Conservation (phyloP, 2,329 filamentous ascomycete genomes). For the Drechslera avenae region DNA sequence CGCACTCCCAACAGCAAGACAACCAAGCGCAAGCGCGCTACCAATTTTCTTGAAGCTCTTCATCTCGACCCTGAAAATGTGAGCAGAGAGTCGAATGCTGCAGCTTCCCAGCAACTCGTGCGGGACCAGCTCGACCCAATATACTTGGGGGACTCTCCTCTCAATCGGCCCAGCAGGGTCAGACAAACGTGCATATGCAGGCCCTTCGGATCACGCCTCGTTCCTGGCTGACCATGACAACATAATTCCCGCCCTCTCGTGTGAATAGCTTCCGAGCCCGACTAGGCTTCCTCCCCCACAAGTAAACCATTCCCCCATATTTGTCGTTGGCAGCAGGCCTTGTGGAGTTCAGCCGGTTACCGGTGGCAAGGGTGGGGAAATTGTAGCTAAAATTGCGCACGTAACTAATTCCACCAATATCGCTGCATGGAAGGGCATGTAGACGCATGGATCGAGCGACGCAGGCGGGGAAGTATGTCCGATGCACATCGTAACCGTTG, state of each 20-base stretch:
- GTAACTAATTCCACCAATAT: conserved; percentile 11
- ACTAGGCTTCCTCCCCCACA: background rate
- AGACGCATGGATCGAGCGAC: conserved; percentile 11
- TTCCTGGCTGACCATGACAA: conserved; percentile 15
- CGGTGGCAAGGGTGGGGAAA: too few relatives aligned
- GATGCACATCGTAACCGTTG: conserved; percentile 20
- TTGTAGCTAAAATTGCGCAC: background rate
- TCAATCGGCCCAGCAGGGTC: background rate
- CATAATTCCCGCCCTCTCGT: conserved; percentile 13
- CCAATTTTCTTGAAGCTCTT: conserved; percentile 24
- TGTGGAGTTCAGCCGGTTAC: conserved; percentile 2
- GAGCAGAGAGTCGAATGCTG: background rate
- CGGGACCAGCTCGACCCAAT: background rate
- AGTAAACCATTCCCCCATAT: conserved; percentile 5
- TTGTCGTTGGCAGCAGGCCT: background rate
- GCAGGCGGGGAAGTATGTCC: conserved; percentile 13
- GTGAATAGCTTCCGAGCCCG: conserved; percentile 16
- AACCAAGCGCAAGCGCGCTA: conserved; percentile 38
- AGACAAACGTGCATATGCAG: background rate
- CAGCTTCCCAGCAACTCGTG: too few relatives aligned
- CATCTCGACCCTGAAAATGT: conserved; percentile 19
- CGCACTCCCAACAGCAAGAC: conserved; percentile 52
- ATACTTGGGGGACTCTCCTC: background rate
- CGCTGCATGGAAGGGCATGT: conserved; percentile 1
- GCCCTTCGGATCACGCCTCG: conserved; percentile 5